These are phyloP conservation scores for Picea glauca DNA, from an alignment of 75 land plant species.

Conservation along the genomic window DNA sequence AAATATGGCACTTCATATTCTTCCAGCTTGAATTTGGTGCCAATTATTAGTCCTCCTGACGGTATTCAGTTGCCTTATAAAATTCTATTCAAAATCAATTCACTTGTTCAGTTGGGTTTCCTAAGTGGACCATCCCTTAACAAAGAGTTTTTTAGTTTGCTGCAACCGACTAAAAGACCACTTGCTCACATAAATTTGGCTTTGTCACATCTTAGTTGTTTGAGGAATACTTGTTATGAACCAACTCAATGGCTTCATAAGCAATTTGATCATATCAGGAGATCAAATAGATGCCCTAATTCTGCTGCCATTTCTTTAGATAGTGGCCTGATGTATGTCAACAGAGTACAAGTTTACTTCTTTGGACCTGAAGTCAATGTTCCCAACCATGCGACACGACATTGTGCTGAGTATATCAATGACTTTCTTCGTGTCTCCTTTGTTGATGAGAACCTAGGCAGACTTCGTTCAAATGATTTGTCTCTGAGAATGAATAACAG, in stretches of 20 bases:
- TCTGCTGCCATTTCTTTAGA: too few species aligned
- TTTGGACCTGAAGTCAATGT: too few species aligned
- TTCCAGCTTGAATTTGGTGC: conserved; percentile 37
- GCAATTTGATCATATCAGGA: neutral
- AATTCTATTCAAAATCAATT: conserved; percentile 59
- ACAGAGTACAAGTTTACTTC: too few species aligned
- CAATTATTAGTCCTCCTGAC: conserved; percentile 34
- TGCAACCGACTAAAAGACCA: conserved; percentile 19
- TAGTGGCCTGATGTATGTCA: too few species aligned
- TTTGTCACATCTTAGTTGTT: conserved; percentile 29
- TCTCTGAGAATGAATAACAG: too few species aligned
- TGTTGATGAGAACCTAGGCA: too few species aligned
- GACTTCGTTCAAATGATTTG: too few species aligned
- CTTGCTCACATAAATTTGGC: conserved; percentile 34
- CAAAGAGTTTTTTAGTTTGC: conserved; percentile 38
- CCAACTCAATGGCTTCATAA: conserved; percentile 42
- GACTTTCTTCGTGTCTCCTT: too few species aligned
- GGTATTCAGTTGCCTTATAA: conserved; percentile 35
- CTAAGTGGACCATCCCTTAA: conserved; percentile 55
- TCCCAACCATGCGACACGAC: too few species aligned
- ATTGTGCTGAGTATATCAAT: too few species aligned
- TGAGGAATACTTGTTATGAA: conserved; percentile 41
- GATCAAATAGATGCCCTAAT: too few species aligned
- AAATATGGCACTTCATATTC: conserved; percentile 14
- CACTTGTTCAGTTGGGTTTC: conserved; percentile 60